Evolutionary conservation across 176 grass and related monocot genomes (phyloP).

Genomic region (Oryza officinalis): DNA sequence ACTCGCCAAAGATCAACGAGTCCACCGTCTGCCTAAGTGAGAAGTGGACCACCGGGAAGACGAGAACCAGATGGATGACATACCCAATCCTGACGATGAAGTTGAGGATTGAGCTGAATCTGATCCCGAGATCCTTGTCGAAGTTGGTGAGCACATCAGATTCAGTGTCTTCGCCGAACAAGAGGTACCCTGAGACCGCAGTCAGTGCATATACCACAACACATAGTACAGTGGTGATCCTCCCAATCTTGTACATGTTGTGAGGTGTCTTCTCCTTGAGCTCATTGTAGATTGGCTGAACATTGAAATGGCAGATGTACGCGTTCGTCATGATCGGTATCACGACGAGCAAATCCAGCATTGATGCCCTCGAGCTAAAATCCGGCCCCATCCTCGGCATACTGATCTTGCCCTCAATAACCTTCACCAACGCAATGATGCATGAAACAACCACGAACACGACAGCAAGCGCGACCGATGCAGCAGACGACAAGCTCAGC

Average conservation of each 20-base stretch:
- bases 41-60: constrained; percentile 96
- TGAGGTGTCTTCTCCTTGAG: constrained; percentile 78
- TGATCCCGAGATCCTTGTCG: constrained; percentile 91
- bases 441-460: constrained; percentile 86
- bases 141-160: constrained; percentile 96
- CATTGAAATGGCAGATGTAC: constrained; percentile 89
- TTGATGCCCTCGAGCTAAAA: constrained; percentile 62
- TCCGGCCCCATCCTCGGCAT: constrained; percentile 81
- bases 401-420: constrained; percentile 55
- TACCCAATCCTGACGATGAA: constrained; percentile 95
- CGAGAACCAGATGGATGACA: constrained; percentile 84
- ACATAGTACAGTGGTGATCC: constrained; percentile 72
- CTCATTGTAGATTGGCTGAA: constrained; percentile 97
- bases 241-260: constrained; percentile 82
- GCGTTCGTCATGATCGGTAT: constrained; percentile 99
- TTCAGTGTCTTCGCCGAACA: constrained; percentile 83
- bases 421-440: constrained; percentile 72
- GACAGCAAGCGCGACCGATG: constrained; percentile 74
- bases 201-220: constrained; percentile 75
- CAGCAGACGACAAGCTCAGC: constrained; percentile 77
- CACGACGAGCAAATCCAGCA: constrained; percentile 85
- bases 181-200: constrained; percentile 79
- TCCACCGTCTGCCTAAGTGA: constrained; percentile 93
- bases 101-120: constrained; percentile 82
- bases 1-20: constrained; percentile 60